Evolutionary conservation across 192 early-diverging fungal species (phyloP).

Genomic region (Mortierella hygrophila): DNA sequence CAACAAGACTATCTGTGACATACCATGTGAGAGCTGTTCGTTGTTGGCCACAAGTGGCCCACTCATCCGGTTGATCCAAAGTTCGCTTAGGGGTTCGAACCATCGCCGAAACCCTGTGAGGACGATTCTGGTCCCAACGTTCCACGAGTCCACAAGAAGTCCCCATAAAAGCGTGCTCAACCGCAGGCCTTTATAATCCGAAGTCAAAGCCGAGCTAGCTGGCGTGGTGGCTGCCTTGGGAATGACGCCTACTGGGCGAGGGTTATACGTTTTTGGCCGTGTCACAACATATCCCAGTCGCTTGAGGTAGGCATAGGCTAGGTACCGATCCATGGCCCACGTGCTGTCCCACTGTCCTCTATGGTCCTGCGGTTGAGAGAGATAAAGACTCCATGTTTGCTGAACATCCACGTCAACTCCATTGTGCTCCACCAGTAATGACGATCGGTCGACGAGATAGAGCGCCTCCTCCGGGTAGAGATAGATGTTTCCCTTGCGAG

Average conservation of each 20-base stretch:
- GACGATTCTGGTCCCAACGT: neutral
- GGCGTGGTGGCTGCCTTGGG: neutral
- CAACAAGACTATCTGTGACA: neutral
- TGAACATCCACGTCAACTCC: slow-evolving; percentile 43
- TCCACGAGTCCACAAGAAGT: neutral
- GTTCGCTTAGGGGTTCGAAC: neutral
- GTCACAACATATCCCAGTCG: slow-evolving; percentile 64
- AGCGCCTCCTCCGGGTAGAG: slow-evolving; percentile 65
- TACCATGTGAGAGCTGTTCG: slow-evolving; percentile 24
- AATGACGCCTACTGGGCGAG: neutral
- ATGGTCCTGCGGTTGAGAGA: neutral
- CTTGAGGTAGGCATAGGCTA: slow-evolving; percentile 66
- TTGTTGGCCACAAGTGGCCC: slow-evolving; percentile 25
- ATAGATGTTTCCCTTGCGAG: slow-evolving; percentile 43
- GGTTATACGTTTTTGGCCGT: slow-evolving; percentile 35
- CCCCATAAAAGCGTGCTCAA: neutral
- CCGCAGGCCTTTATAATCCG: neutral
- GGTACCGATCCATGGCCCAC: slow-evolving; percentile 18
- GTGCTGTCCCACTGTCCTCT: slow-evolving; percentile 8
- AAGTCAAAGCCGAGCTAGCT: neutral
- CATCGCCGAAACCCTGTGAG: neutral
- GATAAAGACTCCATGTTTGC: slow-evolving; percentile 46
- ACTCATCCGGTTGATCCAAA: neutral
- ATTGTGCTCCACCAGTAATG: slow-evolving; percentile 37
- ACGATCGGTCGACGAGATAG: slow-evolving; percentile 60